A percentile compares a stretch with the other conserved stretches of the same genome.
These are phyloP conservation scores for Verticillium isaacii DNA, from an alignment of 2,329 filamentous ascomycete genomes.

Conservation along the genomic window DNA sequence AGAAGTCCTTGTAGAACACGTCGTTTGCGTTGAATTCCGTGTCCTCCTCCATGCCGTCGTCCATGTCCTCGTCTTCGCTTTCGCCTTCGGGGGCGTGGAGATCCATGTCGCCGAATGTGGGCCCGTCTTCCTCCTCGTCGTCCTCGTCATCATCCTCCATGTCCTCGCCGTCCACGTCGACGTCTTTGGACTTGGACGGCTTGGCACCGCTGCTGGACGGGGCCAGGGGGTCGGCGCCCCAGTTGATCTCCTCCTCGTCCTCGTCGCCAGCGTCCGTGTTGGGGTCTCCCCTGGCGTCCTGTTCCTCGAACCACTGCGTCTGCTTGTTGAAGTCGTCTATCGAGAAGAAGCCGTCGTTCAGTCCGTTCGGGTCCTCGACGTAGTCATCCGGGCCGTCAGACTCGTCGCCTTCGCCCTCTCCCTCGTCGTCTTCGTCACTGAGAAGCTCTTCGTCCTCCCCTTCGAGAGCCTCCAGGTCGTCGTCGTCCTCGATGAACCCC, in stretches of 20 bases:
- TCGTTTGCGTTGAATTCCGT: constrained; percentile 72
- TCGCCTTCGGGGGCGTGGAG: constrained; percentile 68
- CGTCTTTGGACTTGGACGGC: constrained; percentile 20
- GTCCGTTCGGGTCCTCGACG: constrained; percentile 69
- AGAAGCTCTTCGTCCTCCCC: constrained; percentile 22
- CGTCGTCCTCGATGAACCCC: constrained; percentile 21
- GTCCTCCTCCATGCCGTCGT: constrained; percentile 49
- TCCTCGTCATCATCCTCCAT: constrained; percentile 44
- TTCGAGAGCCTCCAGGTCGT: constrained; percentile 25
- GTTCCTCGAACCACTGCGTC: constrained; percentile 81
- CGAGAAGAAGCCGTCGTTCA: constrained; percentile 98
- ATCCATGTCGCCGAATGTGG: constrained; percentile 78
- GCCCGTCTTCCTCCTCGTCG: constrained; percentile 69
- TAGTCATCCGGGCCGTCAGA: constrained; percentile 49
- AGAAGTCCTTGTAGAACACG: constrained; percentile 89
- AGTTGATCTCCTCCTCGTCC: constrained; percentile 76
- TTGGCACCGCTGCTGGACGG: constrained; percentile 14
- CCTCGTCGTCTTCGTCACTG: constrained; percentile 31
- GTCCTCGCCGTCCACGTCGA: constrained; percentile 21
- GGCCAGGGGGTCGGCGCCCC: constrained; percentile 71
- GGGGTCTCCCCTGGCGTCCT: constrained; percentile 72
- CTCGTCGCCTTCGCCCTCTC: constrained; percentile 41
- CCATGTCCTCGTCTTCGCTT: constrained; percentile 57
- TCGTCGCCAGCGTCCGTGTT: constrained; percentile 72
- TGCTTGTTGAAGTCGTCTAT: constrained; percentile 97